phyloP scores from a whole-genome alignment of 805 yeast genomes.

The Crinitomyces ghanaensis region DNA sequence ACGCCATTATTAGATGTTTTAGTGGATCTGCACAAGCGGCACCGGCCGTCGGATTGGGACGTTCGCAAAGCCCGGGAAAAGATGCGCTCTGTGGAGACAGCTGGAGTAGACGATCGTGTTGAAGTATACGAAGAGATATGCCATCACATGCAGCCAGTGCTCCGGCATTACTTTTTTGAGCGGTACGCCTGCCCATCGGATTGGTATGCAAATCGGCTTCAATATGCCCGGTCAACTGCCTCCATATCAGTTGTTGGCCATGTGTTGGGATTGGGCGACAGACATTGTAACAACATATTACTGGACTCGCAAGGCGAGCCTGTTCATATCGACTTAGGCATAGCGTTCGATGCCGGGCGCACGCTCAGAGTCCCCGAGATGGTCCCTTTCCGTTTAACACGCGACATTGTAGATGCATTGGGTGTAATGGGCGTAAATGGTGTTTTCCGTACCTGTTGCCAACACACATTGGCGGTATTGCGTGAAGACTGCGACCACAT shows the following conservation, averaged over 20 bases:
- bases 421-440: conserved; percentile 85
- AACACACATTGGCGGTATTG: conserved; percentile 56
- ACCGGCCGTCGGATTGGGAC: conserved; percentile 33
- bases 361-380: conserved; percentile 78
- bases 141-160: conserved; percentile 47
- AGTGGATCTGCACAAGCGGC: conserved; percentile 44
- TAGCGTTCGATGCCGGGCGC: conserved; percentile 91
- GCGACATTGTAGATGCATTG: conserved; percentile 87
- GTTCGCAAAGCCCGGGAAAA: conserved; percentile 47
- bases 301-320: conserved; percentile 87
- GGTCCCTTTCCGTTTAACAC: conserved; percentile 84
- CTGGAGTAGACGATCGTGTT: conserved; percentile 16
- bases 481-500: conserved; percentile 58
- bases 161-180: conserved; percentile 59
- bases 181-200: conserved; percentile 52
- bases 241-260: conserved; percentile 79
- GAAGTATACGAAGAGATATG: conserved; percentile 36
- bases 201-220: conserved; percentile 60
- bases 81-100: conserved; percentile 47
- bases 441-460: conserved; percentile 59
- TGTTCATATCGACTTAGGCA: conserved; percentile 90
- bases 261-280: conserved; percentile 84
- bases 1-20: conserved; percentile 59
- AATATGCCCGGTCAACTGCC: conserved; percentile 70
- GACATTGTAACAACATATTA: conserved; percentile 85